Evolutionary conservation across 768 basidiomycete species (phyloP), one percentile per base, ranked within the genome.

Genomic region (Suillus hirtellus): DNA sequence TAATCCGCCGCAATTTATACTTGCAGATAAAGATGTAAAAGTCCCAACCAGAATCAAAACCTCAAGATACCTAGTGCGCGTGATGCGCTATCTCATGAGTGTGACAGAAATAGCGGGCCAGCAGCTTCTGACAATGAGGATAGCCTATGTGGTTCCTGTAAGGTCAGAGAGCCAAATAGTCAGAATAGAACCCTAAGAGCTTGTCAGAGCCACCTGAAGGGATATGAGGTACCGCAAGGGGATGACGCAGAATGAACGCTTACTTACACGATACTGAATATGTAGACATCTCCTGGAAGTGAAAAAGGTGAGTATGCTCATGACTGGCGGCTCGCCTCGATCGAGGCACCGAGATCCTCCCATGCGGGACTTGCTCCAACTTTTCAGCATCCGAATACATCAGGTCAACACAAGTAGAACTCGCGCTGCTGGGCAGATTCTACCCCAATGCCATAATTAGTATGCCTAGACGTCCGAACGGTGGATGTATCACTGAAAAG

Each of bases 1-100:
- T 35, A 17, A 14, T 40, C 55, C 27, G 44, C 1, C 46, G 38
- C 17, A 49, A 66, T 73, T 69, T 65, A 73, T 75, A 73, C 62
- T 24, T 58, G 56, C 40, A 31, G 38, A 58, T 27, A 58, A 31
- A n/a, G 9, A 27, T 40, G 9, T 10, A 24, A 40, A 40, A 42
- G 11, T 19, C 10, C 24, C 24, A 37, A 58, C 56, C 38, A 58
- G 24, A 40, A 27, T 14, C 9, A 37, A 17, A 4, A 10, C 1
- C 5, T 42, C 24, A 17, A 42, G 38, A 27, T 40, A 42, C 17
- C 10, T 1, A 42, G 40, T 42, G 24, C 38, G 40, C 40, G 56
- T 42, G 40, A 42, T 58, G 24, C 42, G 40, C 24, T 31, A 42
- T 27, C 56, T 42, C 40, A 17, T 19, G 40, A 19, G 40, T 31